Evolutionary conservation across 2,329 filamentous ascomycete species (phyloP).

Genomic region (Colletotrichum orbiculare): DNA sequence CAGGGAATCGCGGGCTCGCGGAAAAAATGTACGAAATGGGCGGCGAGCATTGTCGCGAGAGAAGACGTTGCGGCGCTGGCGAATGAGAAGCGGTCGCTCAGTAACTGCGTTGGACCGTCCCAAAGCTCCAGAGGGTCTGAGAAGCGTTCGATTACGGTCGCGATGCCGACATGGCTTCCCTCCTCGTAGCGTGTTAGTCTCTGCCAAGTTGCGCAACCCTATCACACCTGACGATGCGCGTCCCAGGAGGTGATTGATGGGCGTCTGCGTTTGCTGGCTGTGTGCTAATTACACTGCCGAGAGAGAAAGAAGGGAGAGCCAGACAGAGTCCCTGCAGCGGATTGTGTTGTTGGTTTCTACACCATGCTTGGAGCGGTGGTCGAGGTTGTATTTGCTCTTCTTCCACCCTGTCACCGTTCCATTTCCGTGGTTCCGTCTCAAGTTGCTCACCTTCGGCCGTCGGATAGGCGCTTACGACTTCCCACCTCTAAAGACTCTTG

Average conservation of each 20-base stretch:
- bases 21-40: conserved; percentile 16
- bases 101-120: background rate
- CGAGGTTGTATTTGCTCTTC: conserved; percentile 3
- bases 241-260: background rate
- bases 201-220: background rate
- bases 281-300: background rate
- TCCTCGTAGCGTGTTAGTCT: background rate
- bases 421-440: background rate
- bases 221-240: background rate
- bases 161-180: conserved; percentile 22
- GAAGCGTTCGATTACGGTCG: conserved; percentile 21
- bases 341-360: background rate
- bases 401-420: background rate
- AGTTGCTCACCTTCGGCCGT: background rate
- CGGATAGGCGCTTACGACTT: conserved; percentile 13
- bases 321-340: conserved; percentile 7
- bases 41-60: conserved; percentile 29
- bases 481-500: background rate
- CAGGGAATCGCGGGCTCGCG: conserved; percentile 21
- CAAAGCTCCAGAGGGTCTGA: background rate
- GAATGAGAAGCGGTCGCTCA: conserved; percentile 12
- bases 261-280: background rate
- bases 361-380: conserved; percentile 2
- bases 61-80: background rate
- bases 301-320: too few species aligned